Evolutionary conservation across 768 basidiomycete genomes (phyloP).

Genomic region (Pleurotus platypus): DNA sequence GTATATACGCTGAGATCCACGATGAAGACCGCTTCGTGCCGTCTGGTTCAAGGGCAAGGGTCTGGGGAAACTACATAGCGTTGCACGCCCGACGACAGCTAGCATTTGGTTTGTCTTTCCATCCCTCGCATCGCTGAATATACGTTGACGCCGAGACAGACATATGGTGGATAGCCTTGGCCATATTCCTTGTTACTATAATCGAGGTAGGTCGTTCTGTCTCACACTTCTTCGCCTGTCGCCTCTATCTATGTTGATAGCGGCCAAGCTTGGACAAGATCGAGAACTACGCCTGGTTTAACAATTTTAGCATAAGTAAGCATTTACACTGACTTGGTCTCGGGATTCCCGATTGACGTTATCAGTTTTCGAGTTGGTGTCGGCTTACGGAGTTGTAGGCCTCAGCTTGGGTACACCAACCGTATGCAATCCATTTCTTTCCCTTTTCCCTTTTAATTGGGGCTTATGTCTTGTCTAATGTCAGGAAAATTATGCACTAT

Average conservation of each 20-base stretch:
- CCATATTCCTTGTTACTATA: constrained; percentile 87
- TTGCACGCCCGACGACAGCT: constrained; percentile 85
- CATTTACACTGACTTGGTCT: neutral
- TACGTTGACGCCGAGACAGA: constrained; percentile 41
- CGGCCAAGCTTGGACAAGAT: constrained; percentile 55
- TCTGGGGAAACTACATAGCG: constrained; percentile 70
- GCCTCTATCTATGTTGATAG: constrained; percentile 28
- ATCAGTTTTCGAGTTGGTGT: constrained; percentile 83
- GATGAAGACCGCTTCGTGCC: constrained; percentile 21
- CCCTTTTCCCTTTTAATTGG: neutral
- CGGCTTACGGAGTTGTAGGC: constrained; percentile 86
- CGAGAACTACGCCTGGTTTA: constrained; percentile 65
- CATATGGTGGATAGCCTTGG: constrained; percentile 94
- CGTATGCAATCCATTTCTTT: constrained; percentile 32
- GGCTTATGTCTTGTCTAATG: neutral
- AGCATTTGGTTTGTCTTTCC: constrained; percentile 66
- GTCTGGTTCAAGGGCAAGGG: too few species aligned
- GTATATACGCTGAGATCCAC: constrained; percentile 58
- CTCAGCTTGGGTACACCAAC: constrained; percentile 80
- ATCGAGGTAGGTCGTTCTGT: constrained; percentile 63
- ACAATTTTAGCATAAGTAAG: constrained; percentile 75
- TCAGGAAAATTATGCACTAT: constrained; percentile 78
- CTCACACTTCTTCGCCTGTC: neutral
- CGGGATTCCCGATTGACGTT: neutral
- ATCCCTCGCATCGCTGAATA: too few species aligned